Conservation (phyloP, 176 grass and related monocot genomes). For the Zoysia pacifica region DNA sequence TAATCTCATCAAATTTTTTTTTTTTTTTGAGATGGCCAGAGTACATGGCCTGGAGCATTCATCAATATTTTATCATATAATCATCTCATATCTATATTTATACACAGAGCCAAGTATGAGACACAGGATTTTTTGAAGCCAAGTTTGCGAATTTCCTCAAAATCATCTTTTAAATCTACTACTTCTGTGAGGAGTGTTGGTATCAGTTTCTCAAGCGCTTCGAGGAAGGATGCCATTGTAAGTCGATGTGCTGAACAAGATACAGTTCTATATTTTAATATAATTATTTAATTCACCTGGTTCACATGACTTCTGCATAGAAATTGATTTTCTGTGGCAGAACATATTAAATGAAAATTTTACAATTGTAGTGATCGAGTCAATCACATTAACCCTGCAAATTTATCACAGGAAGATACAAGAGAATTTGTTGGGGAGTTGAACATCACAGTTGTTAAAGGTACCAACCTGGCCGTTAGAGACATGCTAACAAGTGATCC, state of each 20-base stretch:
- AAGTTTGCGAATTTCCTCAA: conserved; percentile 90
- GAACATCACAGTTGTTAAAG: conserved; percentile 85
- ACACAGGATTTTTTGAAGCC: conserved; percentile 97
- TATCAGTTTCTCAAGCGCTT: conserved; percentile 14
- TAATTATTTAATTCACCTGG: conserved; percentile 33
- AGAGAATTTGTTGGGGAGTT: conserved; percentile 82
- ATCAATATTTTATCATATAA: conserved; percentile 28
- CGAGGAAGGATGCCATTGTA: conserved; percentile 26
- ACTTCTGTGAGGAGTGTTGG: conserved; percentile 60
- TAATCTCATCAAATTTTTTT: background rate
- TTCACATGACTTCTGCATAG: conserved; percentile 31
- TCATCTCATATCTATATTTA: conserved; percentile 27
- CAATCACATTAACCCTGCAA: conserved; percentile 45
- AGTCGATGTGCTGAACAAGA: conserved; percentile 49
- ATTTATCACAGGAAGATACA: conserved; percentile 67
- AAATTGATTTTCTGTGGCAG: conserved; percentile 6
- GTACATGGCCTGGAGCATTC: background rate
- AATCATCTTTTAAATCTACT: conserved; percentile 70
- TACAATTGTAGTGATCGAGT: conserved; percentile 35
- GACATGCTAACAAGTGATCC: conserved; percentile 97
- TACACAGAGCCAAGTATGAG: conserved; percentile 89
- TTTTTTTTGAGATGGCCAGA: no score
- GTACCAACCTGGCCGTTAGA: conserved; percentile 75
- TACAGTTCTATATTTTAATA: conserved; percentile 11
- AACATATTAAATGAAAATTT: conserved; percentile 34